Base-by-base conservation (phyloP, 2,329 filamentous ascomycete species). In the Fusarium proliferatum region DNA sequence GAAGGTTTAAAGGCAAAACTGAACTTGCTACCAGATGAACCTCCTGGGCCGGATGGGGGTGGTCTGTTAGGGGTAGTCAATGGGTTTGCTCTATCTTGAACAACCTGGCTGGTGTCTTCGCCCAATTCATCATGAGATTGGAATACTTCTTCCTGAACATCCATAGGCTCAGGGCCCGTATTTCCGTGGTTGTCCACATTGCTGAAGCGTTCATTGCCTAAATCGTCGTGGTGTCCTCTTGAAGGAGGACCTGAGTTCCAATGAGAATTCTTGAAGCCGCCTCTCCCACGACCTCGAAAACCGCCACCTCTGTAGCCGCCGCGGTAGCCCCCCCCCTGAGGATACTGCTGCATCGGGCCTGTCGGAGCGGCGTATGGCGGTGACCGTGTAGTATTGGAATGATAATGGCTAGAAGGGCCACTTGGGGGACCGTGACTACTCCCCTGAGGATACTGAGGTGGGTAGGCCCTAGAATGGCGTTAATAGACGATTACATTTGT, bases 1-100 rank as follows among this genome's bases (percentile, higher is more conserved):
- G 92, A 89, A 15, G 91, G 89, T 80, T 98, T 98, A 82, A 98
- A 94, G 3, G 95, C 94, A 81, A 98, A 98, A 80, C 94, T 97
- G 79, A 98, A 97, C 82, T 96, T 96, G 49, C 90, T 90, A 42
- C 90, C 90, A 61, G 85, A 84, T 4, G 83, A 81, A 21, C 81
- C 81, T 8, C 88, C 85, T n/a, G 88, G 85, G 9, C 88, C 87
- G 4, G 86, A 85, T 26, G 88, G 85, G 5, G 87, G 83, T 43
- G 88, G 85, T 64, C 88, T 88, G 64, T 82, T 85, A 16, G 89
- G 86, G 26, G 88, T 88, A 36, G 87, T 87, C 82, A 89, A 88
- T 61, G 86, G 84, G 64, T 66, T 67, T 19, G 88, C 86, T 28
- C 83, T 79, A 53, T 83, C 82, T 59, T 85, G 82, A 30, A 82